These are phyloP conservation scores for Solanum lycopersicoides DNA, from an alignment of 257 asterid genomes.

Conservation along the genomic window DNA sequence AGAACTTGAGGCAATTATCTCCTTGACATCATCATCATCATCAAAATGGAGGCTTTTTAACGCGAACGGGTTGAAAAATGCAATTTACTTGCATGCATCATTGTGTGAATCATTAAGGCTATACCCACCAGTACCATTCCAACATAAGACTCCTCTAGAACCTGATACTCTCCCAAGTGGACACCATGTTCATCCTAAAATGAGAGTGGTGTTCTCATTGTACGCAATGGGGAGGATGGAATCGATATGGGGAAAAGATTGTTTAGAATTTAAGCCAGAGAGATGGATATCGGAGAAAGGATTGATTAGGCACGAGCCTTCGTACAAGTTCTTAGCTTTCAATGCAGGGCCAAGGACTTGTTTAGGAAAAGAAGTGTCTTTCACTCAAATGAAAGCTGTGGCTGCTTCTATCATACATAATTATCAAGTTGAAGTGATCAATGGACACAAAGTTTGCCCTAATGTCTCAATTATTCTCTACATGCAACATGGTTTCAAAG, in stretches of 20 bases:
- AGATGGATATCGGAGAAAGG: slow-evolving; percentile 48
- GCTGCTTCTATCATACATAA: slow-evolving; percentile 42
- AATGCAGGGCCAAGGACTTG: slow-evolving; percentile 71
- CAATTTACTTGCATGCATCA: slow-evolving; percentile 44
- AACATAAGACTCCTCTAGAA: slow-evolving; percentile 40
- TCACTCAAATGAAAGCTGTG: slow-evolving; percentile 33
- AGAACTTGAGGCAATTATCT: slow-evolving; percentile 13
- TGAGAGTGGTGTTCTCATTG: slow-evolving; percentile 37
- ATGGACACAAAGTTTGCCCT: slow-evolving; percentile 31
- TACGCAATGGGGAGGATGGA: slow-evolving; percentile 63
- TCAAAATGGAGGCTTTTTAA: slow-evolving; percentile 10
- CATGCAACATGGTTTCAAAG: slow-evolving; percentile 47
- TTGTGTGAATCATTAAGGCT: slow-evolving; percentile 39
- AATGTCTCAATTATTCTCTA: slow-evolving; percentile 47
- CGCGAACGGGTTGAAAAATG: slow-evolving; percentile 10
- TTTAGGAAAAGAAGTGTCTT: slow-evolving; percentile 51
- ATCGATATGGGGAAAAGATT: slow-evolving; percentile 43
- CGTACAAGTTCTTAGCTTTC: slow-evolving; percentile 51
- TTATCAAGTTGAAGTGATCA: slow-evolving; percentile 16
- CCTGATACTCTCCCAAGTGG: slow-evolving; percentile 45
- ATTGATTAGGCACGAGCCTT: slow-evolving; percentile 30
- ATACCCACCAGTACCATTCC: slow-evolving; percentile 58
- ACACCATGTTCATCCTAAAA: slow-evolving; percentile 28
- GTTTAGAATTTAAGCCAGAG: slow-evolving; percentile 43
- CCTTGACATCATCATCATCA: not conserved